A percentile compares a stretch with the other conserved stretches of the same genome.
phyloP scores from a whole-genome alignment of 2,329 filamentous ascomycete species.

The Trichoderma guizhouense region DNA sequence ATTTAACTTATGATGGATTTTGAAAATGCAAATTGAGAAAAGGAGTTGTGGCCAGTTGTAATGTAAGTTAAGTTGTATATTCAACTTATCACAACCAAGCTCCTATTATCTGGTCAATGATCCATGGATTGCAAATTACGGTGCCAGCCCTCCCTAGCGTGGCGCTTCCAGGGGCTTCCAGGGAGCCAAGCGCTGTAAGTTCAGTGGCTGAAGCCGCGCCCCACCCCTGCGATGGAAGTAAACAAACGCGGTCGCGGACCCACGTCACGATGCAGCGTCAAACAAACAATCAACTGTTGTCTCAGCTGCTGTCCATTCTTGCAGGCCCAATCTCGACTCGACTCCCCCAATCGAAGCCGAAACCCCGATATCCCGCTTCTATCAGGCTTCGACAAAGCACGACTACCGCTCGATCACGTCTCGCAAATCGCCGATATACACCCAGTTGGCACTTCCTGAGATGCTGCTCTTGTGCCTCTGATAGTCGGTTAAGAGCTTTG shows the following conservation, averaged over 20 bases:
- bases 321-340: background rate
- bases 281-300: constrained; percentile 1
- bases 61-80: background rate
- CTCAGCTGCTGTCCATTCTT: background rate
- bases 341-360: background rate
- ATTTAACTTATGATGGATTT: background rate
- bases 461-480: background rate
- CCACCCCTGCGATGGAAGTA: constrained; percentile 25
- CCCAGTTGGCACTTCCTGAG: constrained; percentile 8
- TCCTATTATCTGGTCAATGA: background rate
- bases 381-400: background rate
- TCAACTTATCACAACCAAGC: background rate
- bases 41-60: background rate
- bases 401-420: background rate
- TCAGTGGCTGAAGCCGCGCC: constrained; percentile 1
- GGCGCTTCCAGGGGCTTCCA: background rate
- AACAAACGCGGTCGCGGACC: constrained; percentile 31
- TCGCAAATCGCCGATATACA: background rate
- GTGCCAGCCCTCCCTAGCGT: background rate
- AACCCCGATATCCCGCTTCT: background rate
- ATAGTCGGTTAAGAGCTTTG: constrained; percentile 3
- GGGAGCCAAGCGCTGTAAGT: background rate
- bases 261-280: constrained; percentile 6
- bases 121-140: background rate
- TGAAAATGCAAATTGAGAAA: background rate